phyloP scores from a whole-genome alignment of 1,139 yeast species.

The Geotrichum fermentans region DNA sequence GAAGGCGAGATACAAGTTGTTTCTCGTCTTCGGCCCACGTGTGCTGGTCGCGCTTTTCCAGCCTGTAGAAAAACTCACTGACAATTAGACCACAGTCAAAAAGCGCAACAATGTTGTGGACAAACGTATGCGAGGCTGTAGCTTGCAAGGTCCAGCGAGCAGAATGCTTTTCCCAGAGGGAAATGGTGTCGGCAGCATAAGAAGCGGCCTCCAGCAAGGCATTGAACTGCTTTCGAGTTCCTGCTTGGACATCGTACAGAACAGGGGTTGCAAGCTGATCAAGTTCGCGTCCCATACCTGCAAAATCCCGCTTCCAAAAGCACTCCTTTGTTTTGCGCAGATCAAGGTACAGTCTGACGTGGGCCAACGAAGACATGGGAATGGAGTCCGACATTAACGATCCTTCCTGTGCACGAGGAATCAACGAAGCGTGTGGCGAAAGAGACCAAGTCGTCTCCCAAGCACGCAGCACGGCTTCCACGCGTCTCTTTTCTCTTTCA shows the following conservation, averaged over 20 bases:
- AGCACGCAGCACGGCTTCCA: slow-evolving; percentile 34
- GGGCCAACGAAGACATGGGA: slow-evolving; percentile 39
- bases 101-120: slow-evolving; percentile 37
- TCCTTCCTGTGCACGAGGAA: slow-evolving; percentile 37
- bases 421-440: slow-evolving; percentile 38
- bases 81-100: slow-evolving; percentile 40
- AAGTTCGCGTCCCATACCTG: slow-evolving; percentile 36
- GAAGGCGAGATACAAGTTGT: slow-evolving; percentile 29
- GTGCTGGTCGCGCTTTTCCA: slow-evolving; percentile 27
- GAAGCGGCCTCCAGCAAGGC: slow-evolving; percentile 37
- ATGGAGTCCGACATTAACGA: slow-evolving; percentile 41
- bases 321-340: slow-evolving; percentile 34
- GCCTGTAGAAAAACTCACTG: slow-evolving; percentile 35
- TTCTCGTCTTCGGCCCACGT: slow-evolving; percentile 32
- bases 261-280: slow-evolving; percentile 26
- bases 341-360: slow-evolving; percentile 37
- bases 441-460: slow-evolving; percentile 42
- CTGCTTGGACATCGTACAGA: slow-evolving; percentile 23
- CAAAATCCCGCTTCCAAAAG: slow-evolving; percentile 40
- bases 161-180: slow-evolving; percentile 40
- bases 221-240: slow-evolving; percentile 26
- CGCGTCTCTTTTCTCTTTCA: slow-evolving; percentile 25
- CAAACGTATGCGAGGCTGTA: slow-evolving; percentile 36
- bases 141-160: slow-evolving; percentile 35
- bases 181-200: slow-evolving; percentile 39